Conservation (phyloP, 495 filamentous ascomycete genomes). For the Aspergillus coremiiformis region DNA sequence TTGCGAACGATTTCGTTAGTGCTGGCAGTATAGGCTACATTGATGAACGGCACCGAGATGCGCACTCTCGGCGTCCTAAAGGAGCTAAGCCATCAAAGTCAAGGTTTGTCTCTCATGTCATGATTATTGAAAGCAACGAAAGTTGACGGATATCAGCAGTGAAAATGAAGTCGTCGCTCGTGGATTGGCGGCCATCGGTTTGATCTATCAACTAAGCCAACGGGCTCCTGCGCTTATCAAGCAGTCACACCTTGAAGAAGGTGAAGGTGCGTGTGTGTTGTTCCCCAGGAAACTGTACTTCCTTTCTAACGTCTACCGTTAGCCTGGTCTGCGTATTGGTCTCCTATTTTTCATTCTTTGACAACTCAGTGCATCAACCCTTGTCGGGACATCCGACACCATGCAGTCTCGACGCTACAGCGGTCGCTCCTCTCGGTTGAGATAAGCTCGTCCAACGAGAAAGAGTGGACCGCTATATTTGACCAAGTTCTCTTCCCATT, state of each 20-base stretch:
- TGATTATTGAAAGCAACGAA: background rate
- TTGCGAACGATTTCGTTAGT: slow-evolving; percentile 85
- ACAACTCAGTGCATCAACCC: slow-evolving; percentile 90
- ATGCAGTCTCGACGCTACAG: slow-evolving; percentile 82
- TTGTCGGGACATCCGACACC: slow-evolving; percentile 84
- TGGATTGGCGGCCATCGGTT: slow-evolving; percentile 69
- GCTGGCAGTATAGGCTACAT: slow-evolving; percentile 74
- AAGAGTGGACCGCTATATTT: slow-evolving; percentile 94
- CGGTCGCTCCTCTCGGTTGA: slow-evolving; percentile 75
- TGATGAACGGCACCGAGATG: slow-evolving; percentile 73
- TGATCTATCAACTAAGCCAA: slow-evolving; percentile 71
- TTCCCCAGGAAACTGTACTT: slow-evolving; percentile 1
- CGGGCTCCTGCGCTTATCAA: slow-evolving; percentile 80
- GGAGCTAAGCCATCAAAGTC: slow-evolving; percentile 49
- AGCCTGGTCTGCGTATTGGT: slow-evolving; percentile 98
- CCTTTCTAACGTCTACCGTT: slow-evolving; percentile 8
- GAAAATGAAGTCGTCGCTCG: slow-evolving; percentile 71
- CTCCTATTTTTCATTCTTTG: slow-evolving; percentile 82
- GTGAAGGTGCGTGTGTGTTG: slow-evolving; percentile 52
- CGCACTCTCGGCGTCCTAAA: slow-evolving; percentile 41
- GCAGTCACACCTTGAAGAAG: slow-evolving; percentile 85
- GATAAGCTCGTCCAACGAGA: slow-evolving; percentile 64
- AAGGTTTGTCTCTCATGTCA: slow-evolving; percentile 40
- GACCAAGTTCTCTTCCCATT: slow-evolving; percentile 93
- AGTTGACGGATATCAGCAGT: slow-evolving; percentile 23